phyloP scores from a whole-genome alignment of 75 land plant genomes.

The Pinus tabuliformis region DNA sequence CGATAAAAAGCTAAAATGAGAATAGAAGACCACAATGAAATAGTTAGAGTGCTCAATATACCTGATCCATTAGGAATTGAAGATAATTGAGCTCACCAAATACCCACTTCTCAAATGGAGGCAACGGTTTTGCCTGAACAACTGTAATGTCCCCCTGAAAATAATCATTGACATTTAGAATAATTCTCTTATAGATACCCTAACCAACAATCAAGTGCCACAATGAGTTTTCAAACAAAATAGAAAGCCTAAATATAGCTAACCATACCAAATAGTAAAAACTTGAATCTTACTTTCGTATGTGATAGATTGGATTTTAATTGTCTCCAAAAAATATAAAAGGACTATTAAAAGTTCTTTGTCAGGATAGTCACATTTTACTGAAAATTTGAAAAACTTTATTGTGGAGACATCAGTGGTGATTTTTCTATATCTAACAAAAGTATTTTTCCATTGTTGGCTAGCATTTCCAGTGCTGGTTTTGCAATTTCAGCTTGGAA shows the following conservation, averaged over 20 bases:
- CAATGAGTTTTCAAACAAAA: not conserved
- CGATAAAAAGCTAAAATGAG: not conserved
- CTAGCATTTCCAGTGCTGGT: no score
- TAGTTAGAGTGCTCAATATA: not conserved
- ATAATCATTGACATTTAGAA: not conserved
- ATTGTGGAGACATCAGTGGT: no score
- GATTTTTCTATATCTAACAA: no score
- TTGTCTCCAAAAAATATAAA: no score
- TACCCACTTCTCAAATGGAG: constrained; percentile 44
- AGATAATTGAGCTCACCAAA: constrained; percentile 33
- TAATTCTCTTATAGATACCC: not conserved
- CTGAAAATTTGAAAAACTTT: no score
- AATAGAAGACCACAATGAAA: not conserved
- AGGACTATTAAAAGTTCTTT: no score
- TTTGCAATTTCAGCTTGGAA: no score
- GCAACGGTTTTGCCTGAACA: constrained; percentile 31
- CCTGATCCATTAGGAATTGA: constrained; percentile 50
- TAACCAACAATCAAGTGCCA: not conserved
- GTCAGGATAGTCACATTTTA: no score
- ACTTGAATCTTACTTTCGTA: not conserved
- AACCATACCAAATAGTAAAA: not conserved
- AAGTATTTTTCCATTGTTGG: no score
- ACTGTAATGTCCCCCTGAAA: constrained; percentile 41
- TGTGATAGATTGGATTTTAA: not conserved
- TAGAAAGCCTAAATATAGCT: not conserved